These are phyloP conservation scores for Coemansia sp. DNA, from an alignment of 192 early-diverging fungal genomes.

Conservation along the genomic window DNA sequence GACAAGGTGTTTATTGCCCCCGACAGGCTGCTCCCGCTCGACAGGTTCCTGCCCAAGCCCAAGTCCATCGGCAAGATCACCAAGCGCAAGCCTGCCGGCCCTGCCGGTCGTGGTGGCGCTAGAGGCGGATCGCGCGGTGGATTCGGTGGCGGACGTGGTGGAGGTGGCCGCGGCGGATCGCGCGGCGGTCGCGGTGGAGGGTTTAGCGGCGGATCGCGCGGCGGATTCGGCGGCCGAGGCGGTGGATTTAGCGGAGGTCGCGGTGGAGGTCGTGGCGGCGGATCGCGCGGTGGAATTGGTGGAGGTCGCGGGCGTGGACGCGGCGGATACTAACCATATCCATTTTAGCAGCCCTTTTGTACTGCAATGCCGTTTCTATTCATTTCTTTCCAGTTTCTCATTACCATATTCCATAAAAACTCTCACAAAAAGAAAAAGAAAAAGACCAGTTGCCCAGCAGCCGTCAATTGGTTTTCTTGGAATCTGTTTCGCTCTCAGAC, in stretches of 20 bases:
- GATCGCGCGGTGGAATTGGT: slow-evolving; percentile 43
- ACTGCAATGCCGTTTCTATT: too few species aligned
- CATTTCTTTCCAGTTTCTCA: neutral
- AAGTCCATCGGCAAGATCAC: slow-evolving; percentile 59
- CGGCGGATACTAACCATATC: slow-evolving; percentile 32
- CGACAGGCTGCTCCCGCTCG: slow-evolving; percentile 94
- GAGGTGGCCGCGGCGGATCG: slow-evolving; percentile 44
- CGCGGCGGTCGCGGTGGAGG: slow-evolving; percentile 55
- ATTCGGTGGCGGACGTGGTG: slow-evolving; percentile 40
- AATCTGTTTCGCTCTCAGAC: slow-evolving; percentile 1
- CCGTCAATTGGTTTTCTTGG: neutral
- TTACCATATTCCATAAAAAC: neutral
- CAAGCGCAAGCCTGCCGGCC: slow-evolving; percentile 65
- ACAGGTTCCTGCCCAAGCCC: slow-evolving; percentile 96
- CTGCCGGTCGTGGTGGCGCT: slow-evolving; percentile 41
- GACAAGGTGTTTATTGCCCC: slow-evolving; percentile 92
- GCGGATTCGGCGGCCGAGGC: slow-evolving; percentile 46
- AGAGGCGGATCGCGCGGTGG: slow-evolving; percentile 57
- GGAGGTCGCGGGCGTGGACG: slow-evolving; percentile 59
- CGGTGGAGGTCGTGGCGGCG: slow-evolving; percentile 57
- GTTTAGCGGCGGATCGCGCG: slow-evolving; percentile 42
- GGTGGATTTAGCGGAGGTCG: slow-evolving; percentile 24
- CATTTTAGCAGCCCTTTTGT: neutral
- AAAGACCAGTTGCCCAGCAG: neutral
- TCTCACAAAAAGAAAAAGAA: neutral